Percentiles rank a stretch among this genome's conserved stretches.
phyloP scores from a whole-genome alignment of 164 flowering plant species.

The Vitis vinifera region DNA sequence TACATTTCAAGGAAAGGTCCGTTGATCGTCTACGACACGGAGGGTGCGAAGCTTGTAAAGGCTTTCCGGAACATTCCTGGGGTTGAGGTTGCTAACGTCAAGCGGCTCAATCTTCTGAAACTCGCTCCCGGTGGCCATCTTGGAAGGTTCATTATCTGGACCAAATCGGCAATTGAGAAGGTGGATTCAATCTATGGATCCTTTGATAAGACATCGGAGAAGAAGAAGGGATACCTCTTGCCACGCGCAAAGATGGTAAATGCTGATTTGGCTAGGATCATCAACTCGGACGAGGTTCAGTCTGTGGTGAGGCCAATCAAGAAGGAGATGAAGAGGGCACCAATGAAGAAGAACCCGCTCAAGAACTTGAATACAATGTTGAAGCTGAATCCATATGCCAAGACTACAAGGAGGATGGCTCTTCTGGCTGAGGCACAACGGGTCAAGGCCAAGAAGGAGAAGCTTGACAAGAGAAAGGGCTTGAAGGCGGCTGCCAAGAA shows the following conservation, averaged over 20 bases:
- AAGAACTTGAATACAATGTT: conserved; percentile 71
- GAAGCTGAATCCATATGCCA: conserved; percentile 86
- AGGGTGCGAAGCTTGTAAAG: conserved; percentile 78
- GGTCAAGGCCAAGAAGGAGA: conserved; percentile 70
- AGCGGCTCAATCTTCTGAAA: conserved; percentile 75
- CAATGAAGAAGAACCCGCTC: conserved; percentile 86
- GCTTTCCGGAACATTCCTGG: conserved; percentile 90
- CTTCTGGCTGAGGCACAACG: conserved; percentile 79
- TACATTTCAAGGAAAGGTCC: conserved; percentile 78
- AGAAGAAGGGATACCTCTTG: conserved; percentile 80
- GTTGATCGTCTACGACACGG: conserved; percentile 72
- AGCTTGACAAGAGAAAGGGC: conserved; percentile 77
- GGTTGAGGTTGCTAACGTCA: conserved; percentile 68
- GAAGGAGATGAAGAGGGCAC: conserved; percentile 68
- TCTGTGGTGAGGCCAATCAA: conserved; percentile 81
- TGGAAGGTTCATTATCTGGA: conserved; percentile 90
- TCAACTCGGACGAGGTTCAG: conserved; percentile 92
- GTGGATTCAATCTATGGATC: conserved; percentile 77
- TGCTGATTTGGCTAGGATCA: conserved; percentile 83
- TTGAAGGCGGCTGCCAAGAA: too few relatives aligned
- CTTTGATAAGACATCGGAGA: conserved; percentile 71
- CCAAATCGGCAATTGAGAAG: conserved; percentile 87
- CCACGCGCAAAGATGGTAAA: conserved; percentile 86
- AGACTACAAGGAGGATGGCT: conserved; percentile 88
- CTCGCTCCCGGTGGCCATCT: conserved; percentile 93